phyloP scores from a whole-genome alignment of 2,329 filamentous ascomycete genomes.

The Aspergillus sclerotialis region DNA sequence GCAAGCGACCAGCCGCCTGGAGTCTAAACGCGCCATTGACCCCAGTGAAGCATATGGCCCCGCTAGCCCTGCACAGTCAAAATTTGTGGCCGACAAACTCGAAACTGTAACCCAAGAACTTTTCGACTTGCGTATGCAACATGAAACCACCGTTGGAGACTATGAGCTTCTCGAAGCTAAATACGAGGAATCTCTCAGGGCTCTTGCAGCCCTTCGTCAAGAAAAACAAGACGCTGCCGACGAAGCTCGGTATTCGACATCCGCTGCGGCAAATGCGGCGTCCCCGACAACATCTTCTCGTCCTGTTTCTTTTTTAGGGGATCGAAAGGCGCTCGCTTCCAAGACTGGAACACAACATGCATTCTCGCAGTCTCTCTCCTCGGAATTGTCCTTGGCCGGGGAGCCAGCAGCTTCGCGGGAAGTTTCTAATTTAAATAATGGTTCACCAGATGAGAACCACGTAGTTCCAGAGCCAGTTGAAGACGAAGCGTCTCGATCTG shows the following conservation, averaged over 20 bases:
- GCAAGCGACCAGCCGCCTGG: slow-evolving; percentile 22
- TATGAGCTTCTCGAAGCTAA: slow-evolving; percentile 77
- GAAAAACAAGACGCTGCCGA: slow-evolving; percentile 80
- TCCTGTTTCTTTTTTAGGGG: slow-evolving; percentile 78
- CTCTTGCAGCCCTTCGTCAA: slow-evolving; percentile 70
- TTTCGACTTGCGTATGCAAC: slow-evolving; percentile 80
- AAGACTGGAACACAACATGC: slow-evolving; percentile 64
- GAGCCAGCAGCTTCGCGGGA: slow-evolving; percentile 63
- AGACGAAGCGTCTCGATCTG: slow-evolving; percentile 42
- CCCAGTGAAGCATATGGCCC: slow-evolving; percentile 43
- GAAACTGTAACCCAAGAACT: slow-evolving; percentile 88
- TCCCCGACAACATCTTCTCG: slow-evolving; percentile 40
- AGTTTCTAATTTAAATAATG: slow-evolving; percentile 49
- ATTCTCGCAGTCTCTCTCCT: slow-evolving; percentile 86
- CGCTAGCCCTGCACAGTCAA: slow-evolving; percentile 70
- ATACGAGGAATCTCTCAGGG: slow-evolving; percentile 81
- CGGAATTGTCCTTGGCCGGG: slow-evolving; percentile 84
- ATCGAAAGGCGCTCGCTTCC: slow-evolving; percentile 62
- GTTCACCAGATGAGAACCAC: slow-evolving; percentile 18
- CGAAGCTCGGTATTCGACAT: slow-evolving; percentile 60
- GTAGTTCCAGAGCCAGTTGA: slow-evolving; percentile 16
- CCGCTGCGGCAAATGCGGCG: slow-evolving; percentile 35
- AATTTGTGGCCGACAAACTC: slow-evolving; percentile 85
- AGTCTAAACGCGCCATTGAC: slow-evolving; percentile 13
- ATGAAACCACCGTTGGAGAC: slow-evolving; percentile 75